Percentiles rank a stretch among this genome's conserved stretches.
Conservation (phyloP, 2,329 filamentous ascomycete genomes). For the Fusarium torulosum region DNA sequence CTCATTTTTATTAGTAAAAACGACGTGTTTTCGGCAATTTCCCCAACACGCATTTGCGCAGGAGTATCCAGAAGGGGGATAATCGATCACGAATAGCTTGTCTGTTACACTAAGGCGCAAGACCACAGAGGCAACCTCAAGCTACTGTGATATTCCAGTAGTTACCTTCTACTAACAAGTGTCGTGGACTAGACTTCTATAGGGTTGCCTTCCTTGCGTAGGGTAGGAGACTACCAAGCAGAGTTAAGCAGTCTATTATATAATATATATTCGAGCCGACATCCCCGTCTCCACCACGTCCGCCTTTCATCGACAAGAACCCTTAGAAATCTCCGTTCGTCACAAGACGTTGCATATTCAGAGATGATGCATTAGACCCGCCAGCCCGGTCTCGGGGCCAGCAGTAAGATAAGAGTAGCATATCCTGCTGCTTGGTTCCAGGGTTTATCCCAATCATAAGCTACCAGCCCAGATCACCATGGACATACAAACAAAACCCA, state of each 20-base stretch:
- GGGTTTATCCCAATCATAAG: fast-evolving
- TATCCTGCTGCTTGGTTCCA: fast-evolving
- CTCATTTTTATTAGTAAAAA: neutral
- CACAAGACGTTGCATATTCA: neutral
- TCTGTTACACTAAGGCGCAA: neutral
- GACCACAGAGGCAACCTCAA: neutral
- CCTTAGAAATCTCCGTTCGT: neutral
- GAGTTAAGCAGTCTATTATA: slow-evolving; percentile 12
- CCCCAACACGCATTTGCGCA: neutral
- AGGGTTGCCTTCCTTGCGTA: neutral
- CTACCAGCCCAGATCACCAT: slow-evolving; percentile 11
- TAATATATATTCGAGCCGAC: slow-evolving; percentile 10
- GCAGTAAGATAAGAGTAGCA: neutral
- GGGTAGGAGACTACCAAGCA: too few species aligned
- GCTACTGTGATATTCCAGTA: too few species aligned
- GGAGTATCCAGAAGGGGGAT: neutral
- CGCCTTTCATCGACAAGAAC: slow-evolving; percentile 33
- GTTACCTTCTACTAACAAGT: too few species aligned
- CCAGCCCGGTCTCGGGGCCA: neutral
- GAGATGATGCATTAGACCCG: too few species aligned
- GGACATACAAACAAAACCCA: slow-evolving; percentile 25
- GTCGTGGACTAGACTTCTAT: too few species aligned
- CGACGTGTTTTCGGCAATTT: fast-evolving
- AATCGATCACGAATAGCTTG: neutral
- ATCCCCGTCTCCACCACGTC: slow-evolving; percentile 19